These are phyloP conservation scores for Kalanchoe fedtschenkoi DNA, from an alignment of 164 flowering plant species.

Conservation along the genomic window DNA sequence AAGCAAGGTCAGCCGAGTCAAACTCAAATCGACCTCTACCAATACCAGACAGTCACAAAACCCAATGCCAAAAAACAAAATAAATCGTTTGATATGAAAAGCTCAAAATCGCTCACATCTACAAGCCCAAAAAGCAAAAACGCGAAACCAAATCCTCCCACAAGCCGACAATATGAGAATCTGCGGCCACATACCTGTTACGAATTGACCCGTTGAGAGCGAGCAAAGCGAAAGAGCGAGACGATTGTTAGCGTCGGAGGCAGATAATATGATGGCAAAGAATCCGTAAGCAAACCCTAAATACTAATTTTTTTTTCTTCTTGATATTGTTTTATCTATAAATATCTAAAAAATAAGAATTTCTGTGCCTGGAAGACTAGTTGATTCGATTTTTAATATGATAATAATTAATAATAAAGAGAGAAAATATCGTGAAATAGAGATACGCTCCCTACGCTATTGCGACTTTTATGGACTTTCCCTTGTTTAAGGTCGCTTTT, in stretches of 20 bases:
- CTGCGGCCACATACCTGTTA: not conserved
- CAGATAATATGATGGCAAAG: not conserved
- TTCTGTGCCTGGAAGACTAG: too few relatives aligned
- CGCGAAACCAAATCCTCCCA: not conserved
- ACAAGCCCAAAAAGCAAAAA: not conserved
- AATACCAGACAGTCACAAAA: not conserved
- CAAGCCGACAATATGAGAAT: not conserved
- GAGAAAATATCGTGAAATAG: not conserved
- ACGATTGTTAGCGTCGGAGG: not conserved
- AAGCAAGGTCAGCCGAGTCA: not conserved
- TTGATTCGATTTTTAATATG: too few relatives aligned
- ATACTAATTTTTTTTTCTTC: not conserved
- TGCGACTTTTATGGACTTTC: not conserved
- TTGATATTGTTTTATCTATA: not conserved
- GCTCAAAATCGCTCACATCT: not conserved
- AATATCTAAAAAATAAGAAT: too few relatives aligned
- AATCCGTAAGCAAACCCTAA: slow-evolving; percentile 4
- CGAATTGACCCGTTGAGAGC: not conserved
- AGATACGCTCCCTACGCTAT: not conserved
- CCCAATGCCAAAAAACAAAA: not conserved
- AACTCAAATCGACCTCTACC: not conserved
- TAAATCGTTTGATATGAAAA: not conserved
- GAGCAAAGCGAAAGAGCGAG: not conserved
- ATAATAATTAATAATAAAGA: not conserved
- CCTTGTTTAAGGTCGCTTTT: too few relatives aligned